A percentile compares a stretch with the other conserved stretches of the same genome.
phyloP scores from a whole-genome alignment of 2,329 filamentous ascomycete genomes.

The Paecilomyces sp. region DNA sequence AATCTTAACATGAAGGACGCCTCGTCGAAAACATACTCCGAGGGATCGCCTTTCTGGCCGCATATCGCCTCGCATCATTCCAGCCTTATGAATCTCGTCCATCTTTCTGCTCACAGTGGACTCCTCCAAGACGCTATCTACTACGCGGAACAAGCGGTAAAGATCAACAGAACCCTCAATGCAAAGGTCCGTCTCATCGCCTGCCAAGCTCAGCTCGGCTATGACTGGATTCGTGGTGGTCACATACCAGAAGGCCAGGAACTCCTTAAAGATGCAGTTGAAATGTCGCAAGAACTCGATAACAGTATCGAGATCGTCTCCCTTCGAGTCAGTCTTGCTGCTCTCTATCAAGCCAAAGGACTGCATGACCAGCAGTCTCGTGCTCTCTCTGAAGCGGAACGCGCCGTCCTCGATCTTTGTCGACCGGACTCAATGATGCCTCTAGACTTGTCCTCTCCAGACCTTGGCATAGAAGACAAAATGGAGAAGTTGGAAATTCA shows the following conservation, averaged over 20 bases:
- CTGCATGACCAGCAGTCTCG: slow-evolving; percentile 42
- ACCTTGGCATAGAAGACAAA: slow-evolving; percentile 33
- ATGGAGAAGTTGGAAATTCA: slow-evolving; percentile 36
- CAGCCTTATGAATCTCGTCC: slow-evolving; percentile 65
- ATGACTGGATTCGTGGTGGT: slow-evolving; percentile 45
- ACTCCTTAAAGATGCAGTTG: slow-evolving; percentile 51
- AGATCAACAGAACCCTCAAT: slow-evolving; percentile 62
- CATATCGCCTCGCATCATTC: slow-evolving; percentile 67
- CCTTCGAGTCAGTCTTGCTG: slow-evolving; percentile 36
- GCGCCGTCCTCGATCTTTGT: slow-evolving; percentile 35
- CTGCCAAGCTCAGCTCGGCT: slow-evolving; percentile 39
- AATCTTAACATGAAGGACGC: slow-evolving; percentile 29
- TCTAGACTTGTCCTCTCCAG: slow-evolving; percentile 17
- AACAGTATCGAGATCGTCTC: slow-evolving; percentile 49
- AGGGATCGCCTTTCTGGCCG: slow-evolving; percentile 69
- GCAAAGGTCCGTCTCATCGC: slow-evolving; percentile 49
- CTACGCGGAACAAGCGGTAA: slow-evolving; percentile 76
- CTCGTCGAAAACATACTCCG: slow-evolving; percentile 39
- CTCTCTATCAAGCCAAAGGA: slow-evolving; percentile 41
- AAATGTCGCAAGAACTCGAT: slow-evolving; percentile 44
- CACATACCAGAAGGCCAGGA: slow-evolving; percentile 46
- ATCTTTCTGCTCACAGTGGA: slow-evolving; percentile 74
- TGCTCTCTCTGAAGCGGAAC: slow-evolving; percentile 43
- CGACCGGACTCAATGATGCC: slow-evolving; percentile 19
- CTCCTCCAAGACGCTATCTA: slow-evolving; percentile 83